Evolutionary conservation across 768 basidiomycete genomes (phyloP).

Genomic region (Dacryopinax spathularia): DNA sequence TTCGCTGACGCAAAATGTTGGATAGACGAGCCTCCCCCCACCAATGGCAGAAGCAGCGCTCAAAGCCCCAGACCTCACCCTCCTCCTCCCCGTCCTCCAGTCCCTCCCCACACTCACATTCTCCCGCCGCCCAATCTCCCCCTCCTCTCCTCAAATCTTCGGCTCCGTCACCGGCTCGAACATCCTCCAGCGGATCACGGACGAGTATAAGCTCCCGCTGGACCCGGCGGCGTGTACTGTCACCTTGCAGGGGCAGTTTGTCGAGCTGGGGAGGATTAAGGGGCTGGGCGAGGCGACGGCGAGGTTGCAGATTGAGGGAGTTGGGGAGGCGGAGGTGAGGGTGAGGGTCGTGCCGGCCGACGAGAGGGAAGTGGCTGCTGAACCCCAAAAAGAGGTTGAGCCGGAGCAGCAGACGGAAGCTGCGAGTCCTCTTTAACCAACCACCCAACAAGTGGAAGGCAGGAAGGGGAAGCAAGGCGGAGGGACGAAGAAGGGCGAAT

Average conservation of each 20-base stretch:
- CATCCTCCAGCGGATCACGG: background rate
- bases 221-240: background rate
- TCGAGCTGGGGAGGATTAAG: background rate
- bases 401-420: background rate
- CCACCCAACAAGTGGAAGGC: background rate
- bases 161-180: background rate
- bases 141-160: background rate
- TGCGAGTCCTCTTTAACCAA: background rate
- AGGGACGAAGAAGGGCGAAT: no score
- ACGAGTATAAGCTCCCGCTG: background rate
- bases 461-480: no score
- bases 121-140: background rate
- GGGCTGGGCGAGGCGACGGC: background rate
- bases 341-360: background rate
- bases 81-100: constrained; percentile 1
- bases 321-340: background rate
- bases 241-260: background rate
- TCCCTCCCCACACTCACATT: background rate
- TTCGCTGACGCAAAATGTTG: no score
- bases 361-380: background rate
- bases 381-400: background rate
- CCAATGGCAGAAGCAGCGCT: background rate
- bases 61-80: background rate
- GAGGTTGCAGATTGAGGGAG: background rate
- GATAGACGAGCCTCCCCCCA: background rate